A percentile compares a stretch with the other conserved stretches of the same genome.
These are phyloP conservation scores for Blastobotrys elegans DNA, from an alignment of 1,139 yeast species.

Conservation along the genomic window DNA sequence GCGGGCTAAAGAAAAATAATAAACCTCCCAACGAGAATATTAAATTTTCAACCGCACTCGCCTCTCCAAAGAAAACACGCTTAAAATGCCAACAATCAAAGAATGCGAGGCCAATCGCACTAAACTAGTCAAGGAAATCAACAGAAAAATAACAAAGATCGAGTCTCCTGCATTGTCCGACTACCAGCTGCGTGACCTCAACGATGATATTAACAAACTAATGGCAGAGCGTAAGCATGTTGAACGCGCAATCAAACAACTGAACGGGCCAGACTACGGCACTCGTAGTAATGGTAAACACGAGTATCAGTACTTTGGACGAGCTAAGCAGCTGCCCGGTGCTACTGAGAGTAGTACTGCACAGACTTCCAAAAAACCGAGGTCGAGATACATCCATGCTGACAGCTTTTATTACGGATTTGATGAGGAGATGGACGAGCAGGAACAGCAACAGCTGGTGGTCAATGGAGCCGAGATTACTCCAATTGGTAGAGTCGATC, in stretches of 20 bases:
- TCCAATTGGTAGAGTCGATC: not conserved
- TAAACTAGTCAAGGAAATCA: constrained; percentile 61
- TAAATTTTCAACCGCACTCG: too few relatives aligned
- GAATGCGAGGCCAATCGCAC: constrained; percentile 77
- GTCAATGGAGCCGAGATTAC: not conserved
- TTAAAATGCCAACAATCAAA: constrained; percentile 41
- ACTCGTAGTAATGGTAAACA: constrained; percentile 27
- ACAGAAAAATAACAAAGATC: constrained; percentile 54
- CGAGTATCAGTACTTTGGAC: constrained; percentile 73
- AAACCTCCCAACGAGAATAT: too few relatives aligned
- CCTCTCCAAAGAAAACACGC: too few relatives aligned
- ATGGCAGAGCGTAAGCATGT: constrained; percentile 66
- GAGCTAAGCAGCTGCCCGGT: constrained; percentile 79
- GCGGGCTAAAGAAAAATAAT: too few relatives aligned
- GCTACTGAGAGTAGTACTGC: constrained; percentile 49
- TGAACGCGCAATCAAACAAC: constrained; percentile 65
- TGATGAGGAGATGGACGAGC: not conserved
- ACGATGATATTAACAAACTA: constrained; percentile 68
- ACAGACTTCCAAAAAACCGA: constrained; percentile 11
- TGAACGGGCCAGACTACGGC: constrained; percentile 68
- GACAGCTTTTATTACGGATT: constrained; percentile 44
- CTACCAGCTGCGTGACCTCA: constrained; percentile 61
- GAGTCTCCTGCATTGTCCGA: constrained; percentile 41
- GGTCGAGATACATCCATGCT: too few relatives aligned
- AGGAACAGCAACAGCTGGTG: not conserved